A percentile compares a stretch with the other conserved stretches of the same genome.
These are phyloP conservation scores for Russula brevipes DNA, from an alignment of 768 basidiomycete species.

Conservation along the genomic window DNA sequence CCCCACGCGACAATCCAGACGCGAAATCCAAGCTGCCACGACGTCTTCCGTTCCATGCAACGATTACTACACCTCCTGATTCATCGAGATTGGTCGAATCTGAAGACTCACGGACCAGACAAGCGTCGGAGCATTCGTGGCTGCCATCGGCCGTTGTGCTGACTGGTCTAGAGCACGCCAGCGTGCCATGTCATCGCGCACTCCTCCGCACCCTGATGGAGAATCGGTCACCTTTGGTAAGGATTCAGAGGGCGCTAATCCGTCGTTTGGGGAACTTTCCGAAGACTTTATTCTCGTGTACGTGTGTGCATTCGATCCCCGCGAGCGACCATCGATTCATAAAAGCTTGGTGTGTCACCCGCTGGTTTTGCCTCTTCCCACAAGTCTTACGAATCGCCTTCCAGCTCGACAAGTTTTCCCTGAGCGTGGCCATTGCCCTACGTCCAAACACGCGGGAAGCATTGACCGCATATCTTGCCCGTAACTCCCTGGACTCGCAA, in stretches of 20 bases:
- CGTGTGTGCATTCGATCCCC: constrained; percentile 59
- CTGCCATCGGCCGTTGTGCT: constrained; percentile 60
- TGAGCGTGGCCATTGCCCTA: constrained; percentile 60
- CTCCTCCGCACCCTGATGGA: constrained; percentile 51
- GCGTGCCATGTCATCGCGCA: constrained; percentile 50
- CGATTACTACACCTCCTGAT: constrained; percentile 31
- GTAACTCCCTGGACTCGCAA: constrained; percentile 28
- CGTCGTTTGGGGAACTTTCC: constrained; percentile 49
- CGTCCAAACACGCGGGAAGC: constrained; percentile 28
- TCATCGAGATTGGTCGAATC: constrained; percentile 3
- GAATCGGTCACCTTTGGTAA: constrained; percentile 45
- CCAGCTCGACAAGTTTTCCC: constrained; percentile 73
- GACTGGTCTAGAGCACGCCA: constrained; percentile 64
- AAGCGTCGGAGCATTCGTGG: constrained; percentile 27
- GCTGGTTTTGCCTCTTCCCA: neutral
- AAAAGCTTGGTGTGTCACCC: constrained; percentile 51
- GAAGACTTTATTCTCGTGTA: constrained; percentile 68
- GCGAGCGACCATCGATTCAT: constrained; percentile 62
- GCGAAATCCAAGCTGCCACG: neutral
- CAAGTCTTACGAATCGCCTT: neutral
- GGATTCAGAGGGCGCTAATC: constrained; percentile 31
- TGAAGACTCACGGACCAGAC: constrained; percentile 1
- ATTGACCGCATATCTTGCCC: constrained; percentile 32
- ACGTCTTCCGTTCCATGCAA: constrained; percentile 32
- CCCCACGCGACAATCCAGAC: constrained; percentile 8